Conservation (phyloP, 129 eudicot genomes). For the Dittrichia graveolens region DNA sequence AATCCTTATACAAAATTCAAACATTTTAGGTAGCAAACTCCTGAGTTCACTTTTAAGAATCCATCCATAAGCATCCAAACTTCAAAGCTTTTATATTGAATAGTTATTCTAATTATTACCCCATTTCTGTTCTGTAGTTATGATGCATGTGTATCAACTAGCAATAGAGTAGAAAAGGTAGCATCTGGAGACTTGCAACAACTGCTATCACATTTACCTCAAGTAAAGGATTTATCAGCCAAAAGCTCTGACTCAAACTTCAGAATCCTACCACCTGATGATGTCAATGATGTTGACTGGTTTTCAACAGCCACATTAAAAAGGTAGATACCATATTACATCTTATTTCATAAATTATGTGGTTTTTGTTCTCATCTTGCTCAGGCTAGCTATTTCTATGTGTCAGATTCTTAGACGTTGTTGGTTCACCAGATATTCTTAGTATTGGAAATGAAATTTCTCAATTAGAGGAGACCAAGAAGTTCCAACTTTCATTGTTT, state of each 20-base stretch:
- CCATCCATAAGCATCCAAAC: too few relatives aligned
- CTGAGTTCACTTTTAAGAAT: neutral
- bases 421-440: constrained; percentile 54
- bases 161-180: constrained; percentile 54
- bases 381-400: constrained; percentile 14
- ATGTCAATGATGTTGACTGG: constrained; percentile 46
- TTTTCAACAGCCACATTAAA: constrained; percentile 69
- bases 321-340: constrained; percentile 53
- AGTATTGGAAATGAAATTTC: constrained; percentile 63
- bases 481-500: constrained; percentile 77
- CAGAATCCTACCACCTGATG: constrained; percentile 57
- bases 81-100: neutral
- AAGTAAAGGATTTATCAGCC: constrained; percentile 52
- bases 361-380: constrained; percentile 12
- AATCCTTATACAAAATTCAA: constrained; percentile 5
- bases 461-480: constrained; percentile 82
- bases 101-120: neutral
- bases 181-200: constrained; percentile 72
- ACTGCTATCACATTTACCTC: constrained; percentile 61
- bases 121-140: constrained; percentile 50
- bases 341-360: constrained; percentile 8
- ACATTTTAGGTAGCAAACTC: neutral
- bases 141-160: constrained; percentile 52
- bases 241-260: constrained; percentile 61
- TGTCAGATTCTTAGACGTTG: constrained; percentile 64